Evolutionary conservation across 208 protist species (phyloP).

Genomic region (Trypanosoma theileri): DNA sequence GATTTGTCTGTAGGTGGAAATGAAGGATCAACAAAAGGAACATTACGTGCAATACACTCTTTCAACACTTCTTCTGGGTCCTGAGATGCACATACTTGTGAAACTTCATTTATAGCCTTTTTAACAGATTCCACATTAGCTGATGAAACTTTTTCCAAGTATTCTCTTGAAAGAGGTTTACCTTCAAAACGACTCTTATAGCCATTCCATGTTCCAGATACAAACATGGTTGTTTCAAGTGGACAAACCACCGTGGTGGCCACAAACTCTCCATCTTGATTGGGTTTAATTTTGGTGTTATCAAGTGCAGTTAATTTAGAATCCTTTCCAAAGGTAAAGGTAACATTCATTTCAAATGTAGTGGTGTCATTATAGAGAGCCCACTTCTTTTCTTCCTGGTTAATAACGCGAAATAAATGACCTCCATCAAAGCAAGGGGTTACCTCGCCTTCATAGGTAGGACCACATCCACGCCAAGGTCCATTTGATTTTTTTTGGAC

Average conservation of each 20-base stretch:
- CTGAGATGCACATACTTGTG: slow-evolving; percentile 15
- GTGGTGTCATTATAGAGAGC: slow-evolving; percentile 85
- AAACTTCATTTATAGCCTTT: slow-evolving; percentile 33
- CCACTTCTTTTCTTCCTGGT: slow-evolving; percentile 49
- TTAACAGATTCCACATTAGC: slow-evolving; percentile 25
- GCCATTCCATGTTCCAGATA: slow-evolving; percentile 35
- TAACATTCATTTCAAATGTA: slow-evolving; percentile 64
- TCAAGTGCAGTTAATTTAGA: slow-evolving; percentile 25
- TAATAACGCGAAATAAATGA: slow-evolving; percentile 58
- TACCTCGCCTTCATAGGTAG: slow-evolving; percentile 35
- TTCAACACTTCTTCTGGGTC: slow-evolving; percentile 30
- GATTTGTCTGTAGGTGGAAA: slow-evolving; percentile 42
- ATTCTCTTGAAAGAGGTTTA: slow-evolving; percentile 42
- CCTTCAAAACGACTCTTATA: slow-evolving; percentile 35
- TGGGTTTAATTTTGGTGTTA: slow-evolving; percentile 29
- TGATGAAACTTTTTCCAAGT: slow-evolving; percentile 34
- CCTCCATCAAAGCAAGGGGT: slow-evolving; percentile 62
- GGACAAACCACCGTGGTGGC: slow-evolving; percentile 54
- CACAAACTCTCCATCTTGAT: slow-evolving; percentile 28
- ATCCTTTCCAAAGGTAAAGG: slow-evolving; percentile 37
- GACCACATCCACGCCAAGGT: slow-evolving; percentile 32
- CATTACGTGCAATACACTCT: slow-evolving; percentile 22
- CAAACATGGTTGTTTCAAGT: slow-evolving; percentile 57
- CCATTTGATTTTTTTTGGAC: slow-evolving; percentile 5
- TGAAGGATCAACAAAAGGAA: slow-evolving; percentile 44